These are phyloP conservation scores for Basipetospora sp. DNA, from an alignment of 2,329 filamentous ascomycete genomes.

Conservation along the genomic window DNA sequence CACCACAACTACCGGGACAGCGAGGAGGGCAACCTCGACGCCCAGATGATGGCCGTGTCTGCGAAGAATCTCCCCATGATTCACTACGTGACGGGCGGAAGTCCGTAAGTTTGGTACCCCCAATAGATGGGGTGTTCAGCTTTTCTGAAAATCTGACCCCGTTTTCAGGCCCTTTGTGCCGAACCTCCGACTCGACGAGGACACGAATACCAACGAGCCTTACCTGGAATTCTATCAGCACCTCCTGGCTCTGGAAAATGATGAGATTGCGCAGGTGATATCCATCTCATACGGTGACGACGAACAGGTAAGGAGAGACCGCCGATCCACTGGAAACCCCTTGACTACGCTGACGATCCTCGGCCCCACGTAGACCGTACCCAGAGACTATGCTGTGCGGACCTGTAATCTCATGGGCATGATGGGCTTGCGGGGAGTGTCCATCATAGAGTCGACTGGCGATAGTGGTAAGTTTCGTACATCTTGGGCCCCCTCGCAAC, in stretches of 20 bases:
- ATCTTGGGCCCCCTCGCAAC: neutral
- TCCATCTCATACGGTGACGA: slow-evolving; percentile 54
- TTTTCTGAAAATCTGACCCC: too few species aligned
- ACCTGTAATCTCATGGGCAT: slow-evolving; percentile 45
- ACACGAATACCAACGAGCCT: slow-evolving; percentile 46
- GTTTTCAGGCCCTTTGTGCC: slow-evolving; percentile 20
- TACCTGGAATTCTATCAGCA: slow-evolving; percentile 51
- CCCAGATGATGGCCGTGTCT: slow-evolving; percentile 9
- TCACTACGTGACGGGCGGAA: slow-evolving; percentile 14
- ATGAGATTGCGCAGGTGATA: slow-evolving; percentile 43
- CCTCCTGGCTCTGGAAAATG: slow-evolving; percentile 30
- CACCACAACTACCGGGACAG: slow-evolving; percentile 19
- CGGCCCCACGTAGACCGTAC: slow-evolving; percentile 28
- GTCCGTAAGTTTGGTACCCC: slow-evolving; percentile 3
- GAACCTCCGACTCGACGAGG: slow-evolving; percentile 12
- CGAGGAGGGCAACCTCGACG: slow-evolving; percentile 15
- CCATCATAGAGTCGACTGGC: slow-evolving; percentile 50
- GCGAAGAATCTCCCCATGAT: slow-evolving; percentile 12
- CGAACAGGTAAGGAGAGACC: slow-evolving; percentile 29
- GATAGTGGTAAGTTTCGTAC: slow-evolving; percentile 22
- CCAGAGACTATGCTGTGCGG: slow-evolving; percentile 37
- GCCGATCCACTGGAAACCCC: neutral
- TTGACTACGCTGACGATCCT: neutral
- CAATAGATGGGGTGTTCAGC: too few species aligned
- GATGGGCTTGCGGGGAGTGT: slow-evolving; percentile 50